Percentiles rank a stretch among this genome's conserved stretches.
These are phyloP conservation scores for Paecilomyces dactylethromorphus DNA, from an alignment of 2,329 filamentous ascomycete genomes.

Conservation along the genomic window DNA sequence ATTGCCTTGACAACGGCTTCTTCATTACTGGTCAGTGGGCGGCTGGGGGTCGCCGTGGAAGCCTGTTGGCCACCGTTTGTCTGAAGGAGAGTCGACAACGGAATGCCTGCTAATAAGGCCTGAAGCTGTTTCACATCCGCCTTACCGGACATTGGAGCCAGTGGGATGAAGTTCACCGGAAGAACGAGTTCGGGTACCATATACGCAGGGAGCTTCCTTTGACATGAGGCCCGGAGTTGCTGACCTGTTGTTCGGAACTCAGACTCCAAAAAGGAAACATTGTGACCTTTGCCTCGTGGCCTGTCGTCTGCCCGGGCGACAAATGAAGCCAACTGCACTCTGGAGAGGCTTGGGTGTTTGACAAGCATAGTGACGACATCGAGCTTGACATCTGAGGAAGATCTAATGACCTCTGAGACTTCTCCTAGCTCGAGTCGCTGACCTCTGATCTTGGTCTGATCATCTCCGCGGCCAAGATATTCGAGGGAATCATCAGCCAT, in stretches of 20 bases:
- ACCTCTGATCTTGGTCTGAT: constrained; percentile 77
- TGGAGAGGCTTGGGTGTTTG: constrained; percentile 19
- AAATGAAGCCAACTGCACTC: constrained; percentile 23
- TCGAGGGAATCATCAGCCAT: constrained; percentile 67
- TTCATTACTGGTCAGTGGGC: constrained; percentile 18
- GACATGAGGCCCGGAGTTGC: constrained; percentile 18
- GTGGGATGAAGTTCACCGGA: constrained; percentile 18
- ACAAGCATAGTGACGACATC: constrained; percentile 23
- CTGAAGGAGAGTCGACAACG: constrained; percentile 16
- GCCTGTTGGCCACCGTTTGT: constrained; percentile 8
- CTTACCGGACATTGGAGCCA: constrained; percentile 25
- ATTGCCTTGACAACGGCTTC: constrained; percentile 17
- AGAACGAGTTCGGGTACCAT: constrained; percentile 23
- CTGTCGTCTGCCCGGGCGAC: constrained; percentile 11
- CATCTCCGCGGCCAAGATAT: constrained; percentile 68
- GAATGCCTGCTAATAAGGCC: constrained; percentile 18
- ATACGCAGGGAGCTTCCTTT: constrained; percentile 17
- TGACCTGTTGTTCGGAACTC: constrained; percentile 13
- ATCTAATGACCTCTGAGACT: constrained; percentile 42
- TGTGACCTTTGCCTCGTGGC: constrained; percentile 5
- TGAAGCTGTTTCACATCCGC: constrained; percentile 25
- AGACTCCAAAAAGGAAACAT: constrained; percentile 11
- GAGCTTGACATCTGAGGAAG: constrained; percentile 11
- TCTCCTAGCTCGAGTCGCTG: constrained; percentile 75
- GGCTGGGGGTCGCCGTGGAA: not conserved